Evolutionary conservation across 1,284 basidiomycete genomes (phyloP), one percentile per base, ranked within the genome.

Genomic region (Cryptococcus sp.): DNA sequence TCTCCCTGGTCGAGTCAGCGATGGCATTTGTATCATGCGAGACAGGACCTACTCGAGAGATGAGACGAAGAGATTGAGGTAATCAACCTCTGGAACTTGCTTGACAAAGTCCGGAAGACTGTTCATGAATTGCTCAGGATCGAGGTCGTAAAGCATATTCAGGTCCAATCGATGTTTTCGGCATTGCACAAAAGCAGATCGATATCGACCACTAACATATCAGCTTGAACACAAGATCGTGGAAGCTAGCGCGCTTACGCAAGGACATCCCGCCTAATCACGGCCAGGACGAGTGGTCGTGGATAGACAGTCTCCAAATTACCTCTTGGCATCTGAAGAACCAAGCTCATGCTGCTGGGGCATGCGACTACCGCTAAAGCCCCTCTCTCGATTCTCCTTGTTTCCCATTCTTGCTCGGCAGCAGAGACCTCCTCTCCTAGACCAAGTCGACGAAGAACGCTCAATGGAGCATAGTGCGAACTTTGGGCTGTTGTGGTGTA

Each of bases 251-350:
- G 13, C 25, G 76, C 86, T 59, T 64, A 92, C 91, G 70, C 76
- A 45, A 85, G 79, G 11, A 93, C 78, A 66, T 91, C 87, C 46
- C 82, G 78, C 49, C 81, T 80, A 1, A 94, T 85, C 2, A 88
- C 85, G 48, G 86, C 82, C 74, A 97, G 83, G 2, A 98, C 92
- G 55, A 99, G 77, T 1, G 94, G 88, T 31, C 96, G 80, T 1
- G 96, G 96, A 63, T 87, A 90, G 51, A 98, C 86, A 0, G 91
- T 97, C 77, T 99, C 96, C 49, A 99, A 71, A 73, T 98, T 98
- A 0, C 96, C 96, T 60, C 96, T 78, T 0, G 94, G 96, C 92
- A 98, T 98, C 77, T 99, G 96, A 13, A 99, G 76, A 1, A 98
- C 87, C 16, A 97, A 74, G 59, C 81, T 85, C 89, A 96, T 98